phyloP scores from a whole-genome alignment of 2,329 filamentous ascomycete genomes.

The Colletotrichum godetiae region DNA sequence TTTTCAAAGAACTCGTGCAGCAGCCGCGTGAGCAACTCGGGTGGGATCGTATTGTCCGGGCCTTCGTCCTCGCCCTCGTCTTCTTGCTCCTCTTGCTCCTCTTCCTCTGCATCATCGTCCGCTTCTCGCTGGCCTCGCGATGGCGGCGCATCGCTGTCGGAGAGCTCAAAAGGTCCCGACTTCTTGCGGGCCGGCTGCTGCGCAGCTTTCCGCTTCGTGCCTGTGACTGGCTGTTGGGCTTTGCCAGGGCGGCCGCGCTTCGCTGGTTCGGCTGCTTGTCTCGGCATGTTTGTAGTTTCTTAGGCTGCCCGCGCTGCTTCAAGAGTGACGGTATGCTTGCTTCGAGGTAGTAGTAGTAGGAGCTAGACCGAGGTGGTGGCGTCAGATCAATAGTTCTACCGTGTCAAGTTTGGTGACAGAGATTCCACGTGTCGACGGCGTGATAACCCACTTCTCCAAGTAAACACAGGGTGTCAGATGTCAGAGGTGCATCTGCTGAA shows the following conservation, averaged over 20 bases:
- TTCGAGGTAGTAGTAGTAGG: neutral
- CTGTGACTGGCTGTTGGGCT: slow-evolving; percentile 20
- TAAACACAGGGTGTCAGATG: slow-evolving; percentile 2
- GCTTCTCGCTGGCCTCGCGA: slow-evolving; percentile 35
- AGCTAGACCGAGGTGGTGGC: neutral
- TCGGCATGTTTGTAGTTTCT: slow-evolving; percentile 54
- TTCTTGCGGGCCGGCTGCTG: slow-evolving; percentile 38
- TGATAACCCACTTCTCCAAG: neutral
- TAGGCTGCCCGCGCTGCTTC: neutral
- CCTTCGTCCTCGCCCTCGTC: slow-evolving; percentile 46
- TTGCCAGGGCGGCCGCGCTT: slow-evolving; percentile 49
- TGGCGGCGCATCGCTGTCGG: slow-evolving; percentile 42
- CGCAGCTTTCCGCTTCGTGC: slow-evolving; percentile 37
- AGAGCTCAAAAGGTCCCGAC: slow-evolving; percentile 49
- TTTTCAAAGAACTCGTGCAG: slow-evolving; percentile 84
- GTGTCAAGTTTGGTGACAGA: neutral
- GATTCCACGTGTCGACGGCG: neutral
- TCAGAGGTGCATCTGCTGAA: slow-evolving; percentile 21
- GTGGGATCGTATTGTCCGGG: slow-evolving; percentile 69
- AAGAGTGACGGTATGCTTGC: neutral
- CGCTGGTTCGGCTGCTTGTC: slow-evolving; percentile 47
- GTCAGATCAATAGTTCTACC: neutral
- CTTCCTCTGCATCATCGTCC: slow-evolving; percentile 37
- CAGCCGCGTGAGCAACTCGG: slow-evolving; percentile 79
- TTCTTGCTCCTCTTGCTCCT: slow-evolving; percentile 38